Base-by-base conservation (phyloP, 2,329 filamentous ascomycete species). In the Reticulascus tulasneorum region DNA sequence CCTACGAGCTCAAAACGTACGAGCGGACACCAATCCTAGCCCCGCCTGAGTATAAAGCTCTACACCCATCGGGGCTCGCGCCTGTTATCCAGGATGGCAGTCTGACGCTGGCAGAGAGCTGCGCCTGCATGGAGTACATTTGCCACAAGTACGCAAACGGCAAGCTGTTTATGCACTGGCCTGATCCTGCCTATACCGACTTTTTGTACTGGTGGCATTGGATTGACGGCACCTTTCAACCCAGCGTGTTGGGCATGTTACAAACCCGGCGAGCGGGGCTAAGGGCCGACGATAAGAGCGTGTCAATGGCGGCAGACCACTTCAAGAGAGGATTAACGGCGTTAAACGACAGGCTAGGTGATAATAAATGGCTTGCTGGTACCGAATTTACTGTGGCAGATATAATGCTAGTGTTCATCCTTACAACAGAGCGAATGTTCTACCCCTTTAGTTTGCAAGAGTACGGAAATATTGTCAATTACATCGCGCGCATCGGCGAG, bases 151-250 rank as follows among this genome's bases (percentile, higher is more conserved):
- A 81, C 45, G 75, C 62, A 24, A 46, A 54, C 7, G 75, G 76
- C 8, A 57, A 54, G 10, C 58, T 84, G 0, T 58, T 67, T 7
- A 44, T 78, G 0, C 56, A 74, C 32, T n/a, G n/a, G n/a, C n/a
- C n/a, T n/a, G n/a, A n/a, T n/a, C 54, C 64, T 12, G 62, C 66
- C 26, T 84, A 79, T 44, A 60, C 74, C 3, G 67, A 79, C 33
- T 84, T 77, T 45, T 48, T 84, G 1, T 82, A 77, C 62, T 84
- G 77, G 77, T 74, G 77, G 50, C 75, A 83, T 52, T 81, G 68
- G 52, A 59, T 63, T 9, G 69, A 74, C 48, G 64, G 64, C 20
- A 66, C 53, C 3, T 58, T 75, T 5, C 55, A 60, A 45, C 55
- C 65, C 0, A 51, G 52, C 0, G 43, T 75, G 23, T 44, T 52